Base-by-base conservation (phyloP, 805 yeast genomes). In the Suhomyces sp. region DNA sequence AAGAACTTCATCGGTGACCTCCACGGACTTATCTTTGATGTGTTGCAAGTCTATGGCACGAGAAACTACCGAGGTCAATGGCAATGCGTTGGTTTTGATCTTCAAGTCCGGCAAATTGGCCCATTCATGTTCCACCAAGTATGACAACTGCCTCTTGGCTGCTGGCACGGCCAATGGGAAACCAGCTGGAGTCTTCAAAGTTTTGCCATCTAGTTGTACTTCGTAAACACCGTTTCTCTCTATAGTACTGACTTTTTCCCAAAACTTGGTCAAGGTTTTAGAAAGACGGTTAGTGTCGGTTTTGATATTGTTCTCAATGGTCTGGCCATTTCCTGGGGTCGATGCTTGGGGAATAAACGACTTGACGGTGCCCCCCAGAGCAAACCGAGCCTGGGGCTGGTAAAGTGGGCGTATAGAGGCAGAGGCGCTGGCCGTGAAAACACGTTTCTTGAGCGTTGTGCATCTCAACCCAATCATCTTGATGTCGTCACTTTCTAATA, bases 91-190 rank as follows among this genome's bases (percentile, higher is more conserved):
- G 15, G 91, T 86, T 66, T 86, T 87, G 60, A 92, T 81, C 55
- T 69, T 70, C 54, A 85, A 76, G 52, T 78, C 78, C 2, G 93
- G 81, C 51, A 94, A 71, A 40, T 80, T 79, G 51, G 82, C 78
- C 99, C 99, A 94, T 70, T 94, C 99, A 62, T 89, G 89, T 39
- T 84, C 84, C 35, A 94, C 74, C 60, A 93, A 68, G 56, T 84
- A 76, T 0, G 97, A 97, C 56, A 94, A 72, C 8, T 82, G 70
- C 53, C 73, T 72, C 61, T 86, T 85, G 6, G 71, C 55, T 22
- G 65, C 62, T 4, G 97, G 96, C 12, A 94, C 69, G 0, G 81
- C 69, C 47, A 94, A 68, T 21, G 80, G 77, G 65, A 84, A 77
- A 2, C 97, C 97, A 48, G 84, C 68, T 0, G 98, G 97, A 1